These are phyloP conservation scores for Neohortaea acidophila DNA, from an alignment of 495 filamentous ascomycete species.

Conservation along the genomic window DNA sequence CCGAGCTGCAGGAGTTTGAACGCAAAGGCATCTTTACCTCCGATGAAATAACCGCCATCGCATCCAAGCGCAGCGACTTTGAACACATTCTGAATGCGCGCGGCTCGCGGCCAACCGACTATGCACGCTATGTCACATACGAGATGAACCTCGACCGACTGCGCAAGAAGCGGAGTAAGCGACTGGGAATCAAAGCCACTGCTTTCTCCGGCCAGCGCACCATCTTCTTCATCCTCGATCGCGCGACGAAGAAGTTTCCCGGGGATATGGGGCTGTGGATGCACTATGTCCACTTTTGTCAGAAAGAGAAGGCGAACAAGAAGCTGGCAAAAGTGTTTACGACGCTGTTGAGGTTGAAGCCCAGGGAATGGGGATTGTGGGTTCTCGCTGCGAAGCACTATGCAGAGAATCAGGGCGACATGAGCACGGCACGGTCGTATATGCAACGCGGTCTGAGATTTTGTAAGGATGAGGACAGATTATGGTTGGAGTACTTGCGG, in stretches of 20 bases:
- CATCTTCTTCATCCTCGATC: conserved; percentile 77
- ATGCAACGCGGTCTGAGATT: conserved; percentile 81
- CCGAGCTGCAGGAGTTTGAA: conserved; percentile 78
- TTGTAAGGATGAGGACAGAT: conserved; percentile 48
- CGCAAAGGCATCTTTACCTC: conserved; percentile 74
- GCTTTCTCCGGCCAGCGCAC: conserved; percentile 57
- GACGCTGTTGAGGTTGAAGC: conserved; percentile 65
- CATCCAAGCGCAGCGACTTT: conserved; percentile 79
- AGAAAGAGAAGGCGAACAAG: conserved; percentile 59
- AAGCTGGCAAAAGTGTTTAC: conserved; percentile 66
- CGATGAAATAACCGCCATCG: conserved; percentile 77
- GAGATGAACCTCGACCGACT: conserved; percentile 80
- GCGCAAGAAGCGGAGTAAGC: conserved; percentile 63
- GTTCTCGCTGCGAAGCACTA: conserved; percentile 64
- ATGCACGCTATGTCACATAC: conserved; percentile 72
- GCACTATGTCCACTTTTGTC: conserved; percentile 73
- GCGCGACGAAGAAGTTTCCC: conserved; percentile 71
- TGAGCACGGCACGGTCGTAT: conserved; percentile 69
- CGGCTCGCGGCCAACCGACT: conserved; percentile 59
- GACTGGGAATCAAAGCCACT: conserved; percentile 53
- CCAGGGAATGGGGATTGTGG: conserved; percentile 73
- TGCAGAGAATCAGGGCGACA: conserved; percentile 65
- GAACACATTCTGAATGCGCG: conserved; percentile 80
- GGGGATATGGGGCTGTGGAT: conserved; percentile 78
- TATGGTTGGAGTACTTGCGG: conserved; percentile 85